These are phyloP conservation scores for Phytophthora pistaciae DNA, from an alignment of 352 stramenopile genomes.

Conservation along the genomic window DNA sequence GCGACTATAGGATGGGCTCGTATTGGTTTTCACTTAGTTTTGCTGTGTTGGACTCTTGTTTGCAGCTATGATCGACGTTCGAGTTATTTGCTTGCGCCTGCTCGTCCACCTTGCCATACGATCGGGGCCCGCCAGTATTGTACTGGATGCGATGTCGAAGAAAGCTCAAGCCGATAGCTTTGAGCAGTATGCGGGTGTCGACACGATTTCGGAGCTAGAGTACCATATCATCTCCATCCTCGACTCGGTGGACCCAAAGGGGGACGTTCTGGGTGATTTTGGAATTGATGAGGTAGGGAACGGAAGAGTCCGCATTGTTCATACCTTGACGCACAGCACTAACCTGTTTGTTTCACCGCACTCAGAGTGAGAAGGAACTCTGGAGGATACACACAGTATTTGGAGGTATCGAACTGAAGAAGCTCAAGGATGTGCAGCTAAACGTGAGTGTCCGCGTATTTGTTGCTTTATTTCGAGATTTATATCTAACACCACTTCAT, in stretches of 20 bases:
- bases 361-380: constrained; percentile 28
- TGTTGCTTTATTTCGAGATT: not conserved
- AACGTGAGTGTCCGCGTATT: constrained; percentile 42
- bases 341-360: not conserved
- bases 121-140: constrained; percentile 36
- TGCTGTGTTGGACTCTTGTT: not conserved
- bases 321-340: not conserved
- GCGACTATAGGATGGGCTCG: not conserved
- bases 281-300: constrained; percentile 45
- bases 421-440: constrained; percentile 52
- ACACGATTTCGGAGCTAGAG: constrained; percentile 62
- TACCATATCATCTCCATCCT: constrained; percentile 53
- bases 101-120: constrained; percentile 61
- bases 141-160: constrained; percentile 47
- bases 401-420: constrained; percentile 54
- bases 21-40: not conserved
- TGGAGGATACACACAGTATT: constrained; percentile 58
- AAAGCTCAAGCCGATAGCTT: constrained; percentile 43
- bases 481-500: not conserved
- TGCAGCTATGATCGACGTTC: constrained; percentile 57
- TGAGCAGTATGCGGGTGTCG: constrained; percentile 41
- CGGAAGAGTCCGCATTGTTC: not conserved
- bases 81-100: constrained; percentile 57
- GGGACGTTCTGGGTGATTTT: constrained; percentile 28
- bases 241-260: constrained; percentile 32